Conservation (phyloP, 2,329 filamentous ascomycete genomes). For the Phialophora expanda region DNA sequence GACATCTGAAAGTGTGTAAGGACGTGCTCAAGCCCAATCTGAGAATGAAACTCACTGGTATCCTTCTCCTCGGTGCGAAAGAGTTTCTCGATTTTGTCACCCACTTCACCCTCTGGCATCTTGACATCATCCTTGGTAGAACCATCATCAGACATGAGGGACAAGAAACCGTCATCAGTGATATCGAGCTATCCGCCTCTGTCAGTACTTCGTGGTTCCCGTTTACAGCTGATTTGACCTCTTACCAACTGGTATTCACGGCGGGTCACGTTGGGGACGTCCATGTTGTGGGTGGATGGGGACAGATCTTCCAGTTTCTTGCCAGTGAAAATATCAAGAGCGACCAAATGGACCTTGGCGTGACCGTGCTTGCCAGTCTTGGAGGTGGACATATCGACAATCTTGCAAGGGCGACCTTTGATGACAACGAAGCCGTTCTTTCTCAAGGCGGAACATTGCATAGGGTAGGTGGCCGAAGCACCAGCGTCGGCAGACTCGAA, state of each 20-base stretch:
- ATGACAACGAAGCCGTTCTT: conserved; percentile 99
- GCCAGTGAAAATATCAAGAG: conserved; percentile 98
- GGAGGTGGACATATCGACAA: conserved; percentile 99
- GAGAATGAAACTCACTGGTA: conserved; percentile 71
- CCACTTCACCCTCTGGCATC: conserved; percentile 86
- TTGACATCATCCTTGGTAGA: conserved; percentile 93
- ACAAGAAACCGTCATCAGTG: conserved; percentile 91
- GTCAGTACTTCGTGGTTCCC: conserved; percentile 6
- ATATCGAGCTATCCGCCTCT: conserved; percentile 74
- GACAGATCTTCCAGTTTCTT: conserved; percentile 99
- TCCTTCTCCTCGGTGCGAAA: conserved; percentile 88
- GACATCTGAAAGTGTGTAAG: conserved; percentile 66
- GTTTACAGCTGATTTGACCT: conserved; percentile 72
- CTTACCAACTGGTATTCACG: conserved; percentile 91
- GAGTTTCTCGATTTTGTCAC: conserved; percentile 81
- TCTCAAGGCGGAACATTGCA: conserved; percentile 99
- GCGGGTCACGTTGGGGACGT: conserved; percentile 91
- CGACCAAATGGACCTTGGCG: conserved; percentile 99
- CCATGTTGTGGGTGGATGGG: conserved; percentile 86
- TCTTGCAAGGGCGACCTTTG: conserved; percentile 99
- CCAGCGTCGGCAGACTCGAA: conserved; percentile 97
- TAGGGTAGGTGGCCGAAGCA: conserved; percentile 90
- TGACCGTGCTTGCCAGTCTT: conserved; percentile 99
- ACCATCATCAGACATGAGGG: conserved; percentile 86
- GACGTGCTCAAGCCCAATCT: not conserved